Conservation (phyloP, 306 rosid genomes). For the Gillenia trifoliata region DNA sequence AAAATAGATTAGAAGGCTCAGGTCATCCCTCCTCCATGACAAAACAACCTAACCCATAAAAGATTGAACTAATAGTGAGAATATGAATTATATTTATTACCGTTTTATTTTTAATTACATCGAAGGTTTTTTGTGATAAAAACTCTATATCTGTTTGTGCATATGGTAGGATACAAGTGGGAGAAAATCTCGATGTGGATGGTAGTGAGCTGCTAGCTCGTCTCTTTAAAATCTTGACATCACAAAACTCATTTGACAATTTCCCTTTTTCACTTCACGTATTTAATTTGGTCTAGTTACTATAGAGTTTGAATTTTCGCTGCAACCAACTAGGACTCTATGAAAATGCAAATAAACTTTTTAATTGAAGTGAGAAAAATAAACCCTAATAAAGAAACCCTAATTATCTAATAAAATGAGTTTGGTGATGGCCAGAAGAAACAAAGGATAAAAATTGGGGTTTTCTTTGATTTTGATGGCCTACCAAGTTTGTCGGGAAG, state of each 20-base stretch:
- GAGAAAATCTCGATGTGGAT: neutral
- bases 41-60: neutral
- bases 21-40: slow-evolving; percentile 24
- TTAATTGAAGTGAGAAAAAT: neutral
- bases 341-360: neutral
- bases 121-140: neutral
- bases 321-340: slow-evolving; percentile 2
- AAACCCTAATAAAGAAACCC: neutral
- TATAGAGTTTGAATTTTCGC: neutral
- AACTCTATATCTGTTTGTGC: too few species aligned
- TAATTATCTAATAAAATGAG: slow-evolving; percentile 28
- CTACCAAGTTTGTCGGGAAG: slow-evolving; percentile 4
- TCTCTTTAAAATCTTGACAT: too few species aligned
- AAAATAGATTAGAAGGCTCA: slow-evolving; percentile 19
- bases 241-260: too few species aligned
- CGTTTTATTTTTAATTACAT: too few species aligned
- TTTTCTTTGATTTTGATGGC: slow-evolving; percentile 30
- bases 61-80: neutral
- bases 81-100: neutral
- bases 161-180: neutral
- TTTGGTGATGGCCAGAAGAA: slow-evolving; percentile 28
- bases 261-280: too few species aligned
- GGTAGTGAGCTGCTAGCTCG: neutral
- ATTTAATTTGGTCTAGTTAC: neutral
- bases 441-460: neutral